These are phyloP conservation scores for Starmerella riodocensis DNA, from an alignment of 805 yeast species.

Conservation along the genomic window DNA sequence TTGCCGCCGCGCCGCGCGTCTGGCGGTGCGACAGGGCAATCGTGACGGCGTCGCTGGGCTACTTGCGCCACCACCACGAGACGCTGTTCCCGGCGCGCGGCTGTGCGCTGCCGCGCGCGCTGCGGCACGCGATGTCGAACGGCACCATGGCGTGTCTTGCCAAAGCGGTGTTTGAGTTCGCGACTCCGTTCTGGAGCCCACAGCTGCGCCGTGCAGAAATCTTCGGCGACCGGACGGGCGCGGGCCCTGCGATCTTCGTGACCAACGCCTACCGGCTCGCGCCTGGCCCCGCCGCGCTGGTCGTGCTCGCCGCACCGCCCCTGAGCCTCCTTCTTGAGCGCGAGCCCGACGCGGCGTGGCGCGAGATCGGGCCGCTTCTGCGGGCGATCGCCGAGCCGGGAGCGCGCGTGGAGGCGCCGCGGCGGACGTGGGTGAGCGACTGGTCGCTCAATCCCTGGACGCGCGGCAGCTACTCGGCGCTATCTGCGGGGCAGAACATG, in stretches of 20 bases:
- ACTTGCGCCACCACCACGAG: neutral
- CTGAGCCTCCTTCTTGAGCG: neutral
- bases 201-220: neutral
- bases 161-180: neutral
- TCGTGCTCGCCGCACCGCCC: neutral
- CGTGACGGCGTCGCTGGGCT: neutral
- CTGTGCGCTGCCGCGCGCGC: neutral
- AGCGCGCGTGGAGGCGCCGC: slow-evolving; percentile 28
- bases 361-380: neutral
- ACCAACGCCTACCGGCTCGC: neutral
- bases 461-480: slow-evolving; percentile 63
- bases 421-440: slow-evolving; percentile 33
- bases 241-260: neutral
- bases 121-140: neutral
- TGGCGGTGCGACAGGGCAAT: neutral
- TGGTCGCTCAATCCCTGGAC: slow-evolving; percentile 64
- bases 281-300: neutral
- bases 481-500: slow-evolving; percentile 49
- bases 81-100: neutral
- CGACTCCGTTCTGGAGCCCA: neutral
- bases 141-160: neutral
- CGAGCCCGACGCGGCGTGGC: neutral
- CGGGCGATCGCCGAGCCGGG: neutral
- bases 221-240: neutral
- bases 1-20: neutral